Evolutionary conservation across 345 rosid species (phyloP).

Genomic region (Luvunga scandens): DNA sequence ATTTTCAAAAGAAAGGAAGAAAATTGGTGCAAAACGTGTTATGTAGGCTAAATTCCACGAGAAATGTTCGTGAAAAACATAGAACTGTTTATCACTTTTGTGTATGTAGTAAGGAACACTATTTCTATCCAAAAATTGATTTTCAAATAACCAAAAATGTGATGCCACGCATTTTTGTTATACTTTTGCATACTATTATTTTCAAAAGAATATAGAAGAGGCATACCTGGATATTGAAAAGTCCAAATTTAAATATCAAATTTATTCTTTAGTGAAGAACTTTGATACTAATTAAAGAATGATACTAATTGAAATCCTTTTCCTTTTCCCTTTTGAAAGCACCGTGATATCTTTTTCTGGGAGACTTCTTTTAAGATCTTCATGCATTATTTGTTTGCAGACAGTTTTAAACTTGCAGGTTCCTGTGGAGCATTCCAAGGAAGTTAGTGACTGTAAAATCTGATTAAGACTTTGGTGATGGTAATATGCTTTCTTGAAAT

Average conservation of each 20-base stretch:
- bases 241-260: neutral
- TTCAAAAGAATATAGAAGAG: neutral
- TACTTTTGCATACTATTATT: neutral
- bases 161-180: neutral
- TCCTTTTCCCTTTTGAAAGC: neutral
- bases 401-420: slow-evolving; percentile 96
- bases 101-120: neutral
- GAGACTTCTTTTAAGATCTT: slow-evolving; percentile 2
- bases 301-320: neutral
- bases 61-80: neutral
- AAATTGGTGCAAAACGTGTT: no score
- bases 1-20: neutral
- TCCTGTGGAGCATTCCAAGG: slow-evolving; percentile 95
- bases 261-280: neutral
- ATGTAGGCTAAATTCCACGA: neutral
- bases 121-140: neutral
- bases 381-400: slow-evolving; percentile 51
- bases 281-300: neutral
- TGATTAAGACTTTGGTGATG: slow-evolving; percentile 97
- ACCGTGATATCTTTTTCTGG: neutral
- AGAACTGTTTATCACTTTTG: neutral
- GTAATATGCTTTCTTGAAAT: slow-evolving; percentile 39
- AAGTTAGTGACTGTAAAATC: slow-evolving; percentile 95
- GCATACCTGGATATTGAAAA: neutral
- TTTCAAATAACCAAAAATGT: neutral